phyloP scores from a whole-genome alignment of 1,284 basidiomycete genomes.

The Ceratobasidium sp. region DNA sequence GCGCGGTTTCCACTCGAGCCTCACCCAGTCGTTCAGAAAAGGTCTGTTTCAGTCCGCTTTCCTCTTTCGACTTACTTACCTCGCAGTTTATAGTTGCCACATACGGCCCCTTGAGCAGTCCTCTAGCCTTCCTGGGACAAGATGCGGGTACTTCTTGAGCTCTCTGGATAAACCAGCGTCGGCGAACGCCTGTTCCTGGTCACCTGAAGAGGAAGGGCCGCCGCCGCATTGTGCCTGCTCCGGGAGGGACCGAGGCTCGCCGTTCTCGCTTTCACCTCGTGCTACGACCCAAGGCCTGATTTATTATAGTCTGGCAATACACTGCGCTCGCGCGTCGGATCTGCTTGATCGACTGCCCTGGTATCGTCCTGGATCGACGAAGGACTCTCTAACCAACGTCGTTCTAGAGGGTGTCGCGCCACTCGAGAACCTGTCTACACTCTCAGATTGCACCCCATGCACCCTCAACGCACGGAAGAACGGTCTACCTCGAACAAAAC shows the following conservation, averaged over 20 bases:
- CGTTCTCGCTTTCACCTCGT: conserved; percentile 6
- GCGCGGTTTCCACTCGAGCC: conserved; percentile 98
- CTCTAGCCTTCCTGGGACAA: conserved; percentile 95
- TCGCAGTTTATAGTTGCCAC: conserved; percentile 75
- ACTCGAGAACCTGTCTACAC: no score
- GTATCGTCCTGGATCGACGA: conserved; percentile 90
- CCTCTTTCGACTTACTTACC: no score
- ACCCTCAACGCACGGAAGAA: conserved; percentile 90
- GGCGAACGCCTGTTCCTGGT: conserved; percentile 98
- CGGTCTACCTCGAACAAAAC: conserved; percentile 94
- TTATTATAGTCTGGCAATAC: conserved; percentile 92
- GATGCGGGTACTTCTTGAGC: conserved; percentile 99
- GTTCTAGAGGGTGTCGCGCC: conserved; percentile 98
- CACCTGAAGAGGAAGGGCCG: conserved; percentile 99
- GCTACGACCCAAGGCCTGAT: conserved; percentile 46
- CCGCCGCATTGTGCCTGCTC: conserved; percentile 97
- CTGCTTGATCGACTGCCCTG: conserved; percentile 99
- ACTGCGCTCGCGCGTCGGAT: conserved; percentile 96
- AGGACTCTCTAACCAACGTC: conserved; percentile 89
- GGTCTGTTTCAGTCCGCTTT: neutral
- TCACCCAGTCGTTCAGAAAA: conserved; percentile 90
- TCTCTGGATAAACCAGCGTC: conserved; percentile 98
- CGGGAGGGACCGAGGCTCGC: conserved; percentile 92
- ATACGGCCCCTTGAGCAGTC: conserved; percentile 98
- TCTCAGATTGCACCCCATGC: conserved; percentile 88